Conservation (phyloP, 1,284 basidiomycete species). For the Sphagnurus paluster region DNA sequence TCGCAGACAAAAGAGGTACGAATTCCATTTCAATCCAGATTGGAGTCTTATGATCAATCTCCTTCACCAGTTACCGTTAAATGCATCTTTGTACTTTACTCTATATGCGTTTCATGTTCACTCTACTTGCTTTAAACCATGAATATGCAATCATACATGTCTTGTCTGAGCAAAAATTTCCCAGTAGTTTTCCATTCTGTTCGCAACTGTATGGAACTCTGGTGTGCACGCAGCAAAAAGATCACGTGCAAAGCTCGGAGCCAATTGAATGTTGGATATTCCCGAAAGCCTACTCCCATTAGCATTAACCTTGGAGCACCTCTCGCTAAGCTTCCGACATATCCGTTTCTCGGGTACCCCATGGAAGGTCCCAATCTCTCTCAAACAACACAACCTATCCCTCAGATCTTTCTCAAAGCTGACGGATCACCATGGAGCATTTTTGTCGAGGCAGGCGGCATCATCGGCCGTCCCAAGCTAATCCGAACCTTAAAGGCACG, state of each 20-base stretch:
- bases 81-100: conserved; percentile 32
- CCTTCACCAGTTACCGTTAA: conserved; percentile 82
- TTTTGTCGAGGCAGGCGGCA: conserved; percentile 54
- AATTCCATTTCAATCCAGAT: conserved; percentile 11
- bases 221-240: background rate
- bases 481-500: conserved; percentile 50
- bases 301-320: no score
- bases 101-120: conserved; percentile 48
- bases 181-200: no score
- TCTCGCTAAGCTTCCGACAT: no score
- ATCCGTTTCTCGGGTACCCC: background rate
- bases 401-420: conserved; percentile 28
- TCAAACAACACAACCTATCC: conserved; percentile 8
- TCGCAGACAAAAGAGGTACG: conserved; percentile 91
- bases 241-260: background rate
- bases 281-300: no score
- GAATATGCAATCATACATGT: conserved; percentile 45
- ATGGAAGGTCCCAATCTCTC: conserved; percentile 12
- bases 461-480: conserved; percentile 49
- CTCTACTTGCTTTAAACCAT: conserved; percentile 44
- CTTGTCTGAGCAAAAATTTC: no score
- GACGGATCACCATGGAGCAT: conserved; percentile 29
- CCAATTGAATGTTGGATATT: no score
- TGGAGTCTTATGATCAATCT: conserved; percentile 11
- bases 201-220: background rate